Evolutionary conservation across 331 rosid genomes (phyloP).

Genomic region (Quercus lobata): DNA sequence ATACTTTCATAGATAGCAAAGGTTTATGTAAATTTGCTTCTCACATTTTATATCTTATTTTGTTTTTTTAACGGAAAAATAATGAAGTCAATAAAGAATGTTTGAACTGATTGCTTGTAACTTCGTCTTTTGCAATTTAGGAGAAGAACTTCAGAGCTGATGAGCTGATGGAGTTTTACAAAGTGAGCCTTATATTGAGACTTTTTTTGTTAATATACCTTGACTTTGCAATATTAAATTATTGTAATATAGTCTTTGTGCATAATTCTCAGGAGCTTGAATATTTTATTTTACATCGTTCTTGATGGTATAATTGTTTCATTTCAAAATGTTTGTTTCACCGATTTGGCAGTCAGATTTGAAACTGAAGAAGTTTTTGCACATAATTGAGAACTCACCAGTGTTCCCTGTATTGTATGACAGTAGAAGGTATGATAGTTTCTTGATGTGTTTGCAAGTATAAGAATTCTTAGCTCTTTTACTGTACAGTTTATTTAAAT

Average conservation of each 20-base stretch:
- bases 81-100: neutral
- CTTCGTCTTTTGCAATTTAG: constrained; percentile 36
- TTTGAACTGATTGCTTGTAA: constrained; percentile 8
- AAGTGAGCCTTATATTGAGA: constrained; percentile 49
- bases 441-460: neutral
- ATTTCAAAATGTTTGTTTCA: constrained; percentile 26
- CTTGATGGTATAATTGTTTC: neutral
- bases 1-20: neutral
- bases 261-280: neutral
- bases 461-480: neutral
- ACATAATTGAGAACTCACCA: constrained; percentile 77
- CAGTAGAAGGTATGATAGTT: constrained; percentile 52
- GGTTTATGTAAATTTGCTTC: neutral
- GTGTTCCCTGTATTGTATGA: constrained; percentile 88
- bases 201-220: neutral
- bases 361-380: constrained; percentile 95
- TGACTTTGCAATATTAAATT: neutral
- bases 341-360: constrained; percentile 69
- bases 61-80: neutral
- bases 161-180: constrained; percentile 88
- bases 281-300: neutral
- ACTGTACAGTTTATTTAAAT: neutral
- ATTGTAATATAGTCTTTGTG: neutral
- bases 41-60: neutral
- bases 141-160: constrained; percentile 76